Percentiles rank a stretch among this genome's conserved stretches.
These are phyloP conservation scores for Wallacemonas sp. DNA, from an alignment of 208 protist species.

Conservation along the genomic window DNA sequence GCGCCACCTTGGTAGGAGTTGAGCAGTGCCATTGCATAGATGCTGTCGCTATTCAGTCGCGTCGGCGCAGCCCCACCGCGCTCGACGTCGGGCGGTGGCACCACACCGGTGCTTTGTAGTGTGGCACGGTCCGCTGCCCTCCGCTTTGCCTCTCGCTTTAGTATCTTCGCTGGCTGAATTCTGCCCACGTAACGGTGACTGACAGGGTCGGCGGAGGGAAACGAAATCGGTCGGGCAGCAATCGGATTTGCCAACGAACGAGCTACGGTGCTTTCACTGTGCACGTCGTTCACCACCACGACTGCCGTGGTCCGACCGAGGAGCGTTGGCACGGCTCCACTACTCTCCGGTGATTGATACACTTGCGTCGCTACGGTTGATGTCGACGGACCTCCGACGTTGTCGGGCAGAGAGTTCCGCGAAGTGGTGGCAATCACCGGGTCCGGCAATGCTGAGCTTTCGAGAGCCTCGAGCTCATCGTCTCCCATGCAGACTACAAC, in stretches of 20 bases:
- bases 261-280: background rate
- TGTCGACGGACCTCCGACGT: too few species aligned
- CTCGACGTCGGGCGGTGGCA: background rate
- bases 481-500: constrained; percentile 2
- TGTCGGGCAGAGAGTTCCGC: background rate
- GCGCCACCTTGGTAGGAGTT: background rate
- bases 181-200: background rate
- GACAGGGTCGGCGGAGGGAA: constrained; percentile 1
- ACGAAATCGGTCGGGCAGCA: background rate
- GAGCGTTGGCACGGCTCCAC: too few species aligned
- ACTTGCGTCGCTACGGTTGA: too few species aligned
- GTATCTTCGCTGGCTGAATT: background rate
- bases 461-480: background rate
- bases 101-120: background rate
- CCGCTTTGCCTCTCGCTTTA: background rate
- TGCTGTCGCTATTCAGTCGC: background rate
- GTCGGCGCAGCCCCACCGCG: background rate
- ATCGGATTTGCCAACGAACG: background rate
- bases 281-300: background rate
- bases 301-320: background rate
- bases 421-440: background rate
- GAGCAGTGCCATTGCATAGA: background rate
- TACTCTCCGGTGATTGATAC: too few species aligned
- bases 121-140: background rate
- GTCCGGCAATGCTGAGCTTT: background rate